A percentile compares a stretch with the other conserved stretches of the same genome.
Evolutionary conservation across 2,329 filamentous ascomycete species (phyloP).

Genomic region (Apiospora phragmitis): DNA sequence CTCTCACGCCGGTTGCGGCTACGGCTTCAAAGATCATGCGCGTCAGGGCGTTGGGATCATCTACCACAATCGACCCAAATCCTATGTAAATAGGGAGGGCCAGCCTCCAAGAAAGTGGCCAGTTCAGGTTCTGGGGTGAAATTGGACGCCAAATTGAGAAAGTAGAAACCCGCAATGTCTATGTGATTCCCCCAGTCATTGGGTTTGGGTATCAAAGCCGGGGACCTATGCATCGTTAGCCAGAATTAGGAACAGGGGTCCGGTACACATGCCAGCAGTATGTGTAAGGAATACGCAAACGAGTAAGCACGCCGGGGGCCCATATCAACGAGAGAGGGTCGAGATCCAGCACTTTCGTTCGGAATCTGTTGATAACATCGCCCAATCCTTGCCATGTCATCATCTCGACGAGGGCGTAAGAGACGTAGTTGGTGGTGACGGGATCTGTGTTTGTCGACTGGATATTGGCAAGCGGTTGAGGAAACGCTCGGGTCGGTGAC

Average conservation of each 20-base stretch:
- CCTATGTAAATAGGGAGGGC: constrained; percentile 55
- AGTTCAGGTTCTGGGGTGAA: constrained; percentile 34
- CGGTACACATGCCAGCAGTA: constrained; percentile 73
- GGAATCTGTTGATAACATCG: constrained; percentile 87
- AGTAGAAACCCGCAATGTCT: constrained; percentile 54
- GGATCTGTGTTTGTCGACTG: constrained; percentile 68
- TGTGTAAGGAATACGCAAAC: constrained; percentile 78
- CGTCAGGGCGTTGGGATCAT: constrained; percentile 46
- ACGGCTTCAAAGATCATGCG: constrained; percentile 49
- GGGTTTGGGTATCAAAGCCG: constrained; percentile 51
- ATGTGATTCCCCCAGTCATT: constrained; percentile 55
- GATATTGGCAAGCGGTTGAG: constrained; percentile 83
- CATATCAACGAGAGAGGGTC: constrained; percentile 78
- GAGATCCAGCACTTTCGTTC: constrained; percentile 67
- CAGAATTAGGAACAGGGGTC: neutral
- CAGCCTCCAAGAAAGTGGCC: constrained; percentile 43
- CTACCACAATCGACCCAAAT: constrained; percentile 57
- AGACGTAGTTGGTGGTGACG: constrained; percentile 70
- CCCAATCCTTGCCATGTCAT: constrained; percentile 92
- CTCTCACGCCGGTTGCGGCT: constrained; percentile 56
- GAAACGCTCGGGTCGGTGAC: constrained; percentile 82
- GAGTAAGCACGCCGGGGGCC: constrained; percentile 76
- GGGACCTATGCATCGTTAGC: constrained; percentile 28
- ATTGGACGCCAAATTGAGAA: constrained; percentile 44
- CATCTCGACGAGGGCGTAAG: constrained; percentile 84